Base-by-base conservation (phyloP, 2,329 filamentous ascomycete genomes). In the Fusarium pseudograminearum region DNA sequence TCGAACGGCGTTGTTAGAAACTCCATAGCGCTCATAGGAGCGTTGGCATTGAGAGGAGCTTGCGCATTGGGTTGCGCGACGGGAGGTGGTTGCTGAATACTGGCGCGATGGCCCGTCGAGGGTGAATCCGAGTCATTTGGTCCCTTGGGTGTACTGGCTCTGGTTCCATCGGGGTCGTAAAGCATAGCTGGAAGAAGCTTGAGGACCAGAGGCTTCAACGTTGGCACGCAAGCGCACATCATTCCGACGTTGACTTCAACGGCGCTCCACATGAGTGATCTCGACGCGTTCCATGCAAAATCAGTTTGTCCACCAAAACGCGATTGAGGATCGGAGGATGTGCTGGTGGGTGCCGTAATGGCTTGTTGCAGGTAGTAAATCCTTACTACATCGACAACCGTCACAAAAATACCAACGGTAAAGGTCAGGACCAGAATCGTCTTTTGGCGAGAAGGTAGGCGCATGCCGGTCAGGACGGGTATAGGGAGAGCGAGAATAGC, bases 241-340 rank as follows among this genome's bases (percentile, higher is more conserved):
- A 98, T 94, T 20, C 93, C 94, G 2, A 97, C 84, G 70, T 97
- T 96, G 75, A 97, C 93, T 78, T 98, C 94, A 56, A 98, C 89
- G 15, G 91, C 92, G 18, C 92, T 95, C 95, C 94, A 98, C 92
- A 97, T 95, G 76, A 97, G 91, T 0, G 93, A 93, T 7, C 94
- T 81, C 1, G 93, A 93, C 1, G 93, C 92, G 76, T 95, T 94
- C 90, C 89, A 93, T 57, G 86, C 81, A 73, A 89, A 89, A 61
- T 89, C 82, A 4, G 78, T 74, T 44, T 84, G 83, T 44, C 82
- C 82, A 10, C 86, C 87, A 55, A 89, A 88, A 9, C 81, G 79
- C 14, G 82, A 79, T 11, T 78, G 73, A 3, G 79, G 77, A 57
- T 83, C 78, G 42, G 72, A 76, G 2, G 81, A 80, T 2, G 74